These are phyloP conservation scores for Yarrowia sp. DNA, from an alignment of 805 yeast species.

Conservation along the genomic window DNA sequence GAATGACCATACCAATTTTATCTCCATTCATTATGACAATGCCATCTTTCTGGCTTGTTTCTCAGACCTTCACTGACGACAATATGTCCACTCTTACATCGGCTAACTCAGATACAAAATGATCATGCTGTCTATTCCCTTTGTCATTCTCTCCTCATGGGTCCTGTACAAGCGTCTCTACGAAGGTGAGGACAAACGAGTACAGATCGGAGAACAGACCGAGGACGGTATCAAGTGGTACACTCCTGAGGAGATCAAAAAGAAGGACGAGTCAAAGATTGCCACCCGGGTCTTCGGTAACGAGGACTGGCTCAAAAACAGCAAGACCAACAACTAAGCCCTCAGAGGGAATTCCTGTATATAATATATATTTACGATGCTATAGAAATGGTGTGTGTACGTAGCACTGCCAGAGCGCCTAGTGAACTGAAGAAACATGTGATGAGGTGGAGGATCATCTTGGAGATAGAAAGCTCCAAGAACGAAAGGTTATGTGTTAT, in stretches of 20 bases:
- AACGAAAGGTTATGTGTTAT: no score
- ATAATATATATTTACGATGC: slow-evolving; percentile 34
- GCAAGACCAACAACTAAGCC: slow-evolving; percentile 3
- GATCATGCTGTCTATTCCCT: slow-evolving; percentile 1
- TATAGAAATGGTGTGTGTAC: slow-evolving; percentile 31
- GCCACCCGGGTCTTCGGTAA: slow-evolving; percentile 16
- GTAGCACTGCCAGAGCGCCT: slow-evolving; percentile 38
- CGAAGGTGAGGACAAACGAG: slow-evolving; percentile 54
- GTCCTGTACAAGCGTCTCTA: slow-evolving; percentile 26
- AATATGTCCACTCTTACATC: no score
- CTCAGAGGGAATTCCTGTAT: neutral
- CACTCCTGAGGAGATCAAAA: slow-evolving; percentile 22
- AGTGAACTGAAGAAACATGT: slow-evolving; percentile 6
- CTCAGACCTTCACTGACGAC: no score
- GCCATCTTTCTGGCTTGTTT: no score
- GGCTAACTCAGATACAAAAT: slow-evolving; percentile 34
- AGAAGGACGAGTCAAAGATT: slow-evolving; percentile 4
- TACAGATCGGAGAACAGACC: slow-evolving; percentile 57
- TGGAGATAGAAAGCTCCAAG: no score
- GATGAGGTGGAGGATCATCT: no score
- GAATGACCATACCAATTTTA: no score
- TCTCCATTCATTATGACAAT: no score
- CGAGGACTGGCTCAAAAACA: slow-evolving; percentile 26
- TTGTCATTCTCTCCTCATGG: slow-evolving; percentile 8
- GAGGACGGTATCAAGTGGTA: slow-evolving; percentile 51